These are phyloP conservation scores for Haematococcus sp. DNA, from an alignment of 139 green algal species.

Conservation along the genomic window DNA sequence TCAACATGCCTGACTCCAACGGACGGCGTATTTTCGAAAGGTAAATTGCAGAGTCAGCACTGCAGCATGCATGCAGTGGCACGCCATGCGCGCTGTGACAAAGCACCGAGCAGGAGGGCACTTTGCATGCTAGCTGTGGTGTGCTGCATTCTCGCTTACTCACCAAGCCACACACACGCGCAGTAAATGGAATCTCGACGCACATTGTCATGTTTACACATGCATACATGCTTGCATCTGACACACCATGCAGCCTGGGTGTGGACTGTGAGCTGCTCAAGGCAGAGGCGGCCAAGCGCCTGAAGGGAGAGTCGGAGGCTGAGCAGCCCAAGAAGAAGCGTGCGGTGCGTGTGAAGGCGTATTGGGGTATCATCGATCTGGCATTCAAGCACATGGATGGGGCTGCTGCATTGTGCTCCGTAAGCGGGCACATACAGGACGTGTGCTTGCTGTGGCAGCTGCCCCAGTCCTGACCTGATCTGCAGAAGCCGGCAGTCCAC, in stretches of 20 bases:
- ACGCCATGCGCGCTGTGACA: not conserved
- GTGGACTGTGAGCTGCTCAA: conserved; percentile 53
- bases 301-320: conserved; percentile 62
- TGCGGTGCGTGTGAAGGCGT: not conserved
- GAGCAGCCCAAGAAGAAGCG: conserved; percentile 45
- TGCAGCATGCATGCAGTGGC: not conserved
- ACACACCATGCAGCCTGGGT: conserved; percentile 29
- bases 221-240: not conserved
- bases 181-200: too few species aligned
- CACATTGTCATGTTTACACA: too few species aligned
- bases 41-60: conserved; percentile 29
- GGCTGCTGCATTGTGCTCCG: too few species aligned
- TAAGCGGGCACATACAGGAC: too few species aligned
- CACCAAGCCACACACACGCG: too few species aligned
- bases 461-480: too few species aligned
- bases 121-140: too few species aligned
- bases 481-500: too few species aligned
- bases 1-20: conserved; percentile 47
- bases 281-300: conserved; percentile 45
- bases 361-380: not conserved
- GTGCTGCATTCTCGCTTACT: too few species aligned
- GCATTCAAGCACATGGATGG: too few species aligned
- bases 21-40: conserved; percentile 41
- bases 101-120: not conserved
- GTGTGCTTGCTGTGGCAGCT: too few species aligned